Evolutionary conservation across 179 eudicot genomes (phyloP), one percentile per base, ranked within the genome.

Genomic region (Spergularia azorica): DNA sequence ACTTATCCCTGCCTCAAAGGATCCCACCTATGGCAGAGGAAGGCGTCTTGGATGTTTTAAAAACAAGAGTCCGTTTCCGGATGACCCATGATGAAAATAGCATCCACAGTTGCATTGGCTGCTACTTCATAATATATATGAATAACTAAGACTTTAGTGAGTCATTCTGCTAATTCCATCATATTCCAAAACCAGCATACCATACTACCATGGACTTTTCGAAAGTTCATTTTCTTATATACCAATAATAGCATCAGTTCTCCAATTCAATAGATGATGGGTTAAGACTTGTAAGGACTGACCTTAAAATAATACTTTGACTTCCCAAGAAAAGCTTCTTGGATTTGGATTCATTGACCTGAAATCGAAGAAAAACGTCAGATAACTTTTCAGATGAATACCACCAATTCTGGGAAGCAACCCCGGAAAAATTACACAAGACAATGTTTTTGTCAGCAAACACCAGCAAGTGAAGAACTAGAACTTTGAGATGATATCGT

Each of bases 291-390:
- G 32, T 26, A 1, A 63, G 54, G 70, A 67, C 75, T 73, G 63
- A 93, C 99, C 99, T 95, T 82, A 95, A 77, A 72, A 71, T 83
- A 58, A 95, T 93, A 72, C 75, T 87, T 77, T 82, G 89, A 65
- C 86, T 74, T 52, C 95, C 90, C 70, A 50, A 56, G 68, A 79
- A 70, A 52, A 90, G 88, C 79, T 83, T 48, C 77, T 71, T 62
- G 18, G 83, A 90, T 84, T 82, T 89, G 61, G 85, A 72, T 64
- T 89, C 89, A 82, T 95, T 93, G 72, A 90, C 97, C 99, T 95
- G 86, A 79, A 81, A 85, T 11, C 41, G 71, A 39, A 58, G 39
- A 56, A 71, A 71, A 43, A 52, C 69, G 72, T 67, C 67, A 36
- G 13, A 65, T 58, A 51, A n/a, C 20, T 38, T 38, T 16, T 41